Evolutionary conservation across 2,329 filamentous ascomycete species (phyloP), one percentile per base, ranked within the genome.

Genomic region (Cladosporium oxysporum): DNA sequence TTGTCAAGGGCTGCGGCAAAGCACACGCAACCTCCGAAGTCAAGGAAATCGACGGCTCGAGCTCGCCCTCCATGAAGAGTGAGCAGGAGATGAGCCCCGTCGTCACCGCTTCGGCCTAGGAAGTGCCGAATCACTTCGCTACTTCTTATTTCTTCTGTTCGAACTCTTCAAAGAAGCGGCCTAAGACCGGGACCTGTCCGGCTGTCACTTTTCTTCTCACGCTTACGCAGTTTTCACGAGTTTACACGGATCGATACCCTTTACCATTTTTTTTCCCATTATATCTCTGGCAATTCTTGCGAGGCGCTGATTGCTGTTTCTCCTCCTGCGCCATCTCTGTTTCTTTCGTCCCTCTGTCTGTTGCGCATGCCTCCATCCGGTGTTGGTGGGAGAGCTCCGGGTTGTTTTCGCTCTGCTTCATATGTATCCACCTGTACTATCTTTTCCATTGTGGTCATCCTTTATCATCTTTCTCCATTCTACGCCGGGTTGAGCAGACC

Each of bases 1-100:
- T 90, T 16, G 87, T 90, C 71, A 90, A 90, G 76, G 87, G 87
- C 58, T 90, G 87, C 73, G 87, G 87, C 66, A 88, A 88, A 72
- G 78, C 74, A 64, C 66, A 69, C n/a, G 71, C 73, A 29, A 71
- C 73, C 3, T 66, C 71, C 35, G 77, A 77, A 49, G 69, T 73
- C 65, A 77, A 77, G 65, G 76, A 77, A 66, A 68, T 76, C 62
- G 75, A 78, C 58, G 71, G 73, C 66, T 76, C 76, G 28, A 69
- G 72, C 53, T 78, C 77, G 29, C 76, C 76, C 23, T 70, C 71
- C 28, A 62, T 65, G 29, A 76, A 77, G 70, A 75, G 72, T 69
- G 75, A 75, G 41, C 73, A 72, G 67, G 71, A 74, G 47, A 69
- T 71, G 55, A 76, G 73, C 66, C 74, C 76, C 10, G 68, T 75